These are phyloP conservation scores for Periglandula ipomoeae DNA, from an alignment of 2,329 filamentous ascomycete genomes.

Conservation along the genomic window DNA sequence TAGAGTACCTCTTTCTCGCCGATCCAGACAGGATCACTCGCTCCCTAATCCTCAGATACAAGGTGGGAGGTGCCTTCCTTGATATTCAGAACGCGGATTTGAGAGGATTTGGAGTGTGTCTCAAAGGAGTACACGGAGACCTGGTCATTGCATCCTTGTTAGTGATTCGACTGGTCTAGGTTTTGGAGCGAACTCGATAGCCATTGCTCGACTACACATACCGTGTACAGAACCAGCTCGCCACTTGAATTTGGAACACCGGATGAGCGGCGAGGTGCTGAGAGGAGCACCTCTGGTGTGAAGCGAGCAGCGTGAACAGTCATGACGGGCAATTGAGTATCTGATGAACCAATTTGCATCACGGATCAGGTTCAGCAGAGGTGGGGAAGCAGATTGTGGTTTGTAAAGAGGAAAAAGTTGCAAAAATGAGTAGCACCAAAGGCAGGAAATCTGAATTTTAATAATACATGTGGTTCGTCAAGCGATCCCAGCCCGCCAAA, in stretches of 20 bases:
- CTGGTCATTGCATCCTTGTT: too few species aligned
- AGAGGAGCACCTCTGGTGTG: constrained; percentile 68
- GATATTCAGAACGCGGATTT: constrained; percentile 65
- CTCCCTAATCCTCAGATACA: constrained; percentile 54
- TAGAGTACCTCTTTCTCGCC: constrained; percentile 52
- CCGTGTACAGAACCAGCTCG: constrained; percentile 55
- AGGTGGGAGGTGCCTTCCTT: constrained; percentile 54
- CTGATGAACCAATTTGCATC: not conserved
- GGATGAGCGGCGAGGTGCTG: constrained; percentile 62
- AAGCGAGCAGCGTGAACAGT: constrained; percentile 62
- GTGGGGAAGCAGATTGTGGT: not conserved
- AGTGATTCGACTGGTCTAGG: too few species aligned
- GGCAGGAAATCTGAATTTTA: not conserved
- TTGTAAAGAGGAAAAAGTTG: not conserved
- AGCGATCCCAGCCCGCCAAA: too few species aligned
- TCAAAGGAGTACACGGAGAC: constrained; percentile 74
- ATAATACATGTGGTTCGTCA: too few species aligned
- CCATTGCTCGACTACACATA: too few species aligned
- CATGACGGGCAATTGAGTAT: constrained; percentile 35
- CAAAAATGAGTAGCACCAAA: not conserved
- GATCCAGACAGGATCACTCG: constrained; percentile 70
- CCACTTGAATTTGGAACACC: constrained; percentile 62
- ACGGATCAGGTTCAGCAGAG: not conserved
- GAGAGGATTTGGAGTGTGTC: constrained; percentile 56
- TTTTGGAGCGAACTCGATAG: too few species aligned